Base-by-base conservation (phyloP, 2,329 filamentous ascomycete species). In the Trichoderma lentiforme region DNA sequence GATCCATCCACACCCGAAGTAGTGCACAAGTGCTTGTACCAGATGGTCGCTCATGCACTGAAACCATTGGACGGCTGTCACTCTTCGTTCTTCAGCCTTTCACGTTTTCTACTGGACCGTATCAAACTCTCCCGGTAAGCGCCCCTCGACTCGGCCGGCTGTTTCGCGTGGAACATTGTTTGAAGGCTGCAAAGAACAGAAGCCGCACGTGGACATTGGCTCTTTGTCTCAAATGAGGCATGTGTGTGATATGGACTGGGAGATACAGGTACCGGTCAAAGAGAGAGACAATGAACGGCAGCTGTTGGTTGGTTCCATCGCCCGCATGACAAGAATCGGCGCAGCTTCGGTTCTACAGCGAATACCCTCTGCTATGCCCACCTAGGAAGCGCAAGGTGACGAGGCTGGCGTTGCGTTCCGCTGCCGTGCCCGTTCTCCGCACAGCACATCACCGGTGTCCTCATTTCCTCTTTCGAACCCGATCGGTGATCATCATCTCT, bases 401-500 rank as follows among this genome's bases (percentile, higher is more conserved):
- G 57, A 70, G 67, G 67, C 67, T 70, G 67, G 57, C 39, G 56
- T 61, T 30, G 26, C 34, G 63, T 12, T 66, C 39, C 65, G 53
- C 56, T 62, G 67, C 63, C 63, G 63, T 53, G 43, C 63, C 60
- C 47, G 63, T 51, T 62, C 62, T 71, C 70, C 70, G 70, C 63
- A 51, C 51, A 47, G 70, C 63, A 51, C 51, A 47, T 63, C 61
- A 34, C 69, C 61, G 69, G 34, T 67, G 53, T 43, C 34, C 56
- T 71, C 39, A 66, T 71, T 71, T 66, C 63, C 63, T 67, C 56
- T 67, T 66, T 71, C 9, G 62, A 30, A 21, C 36, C 53, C 39
- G 70, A 71, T 71, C 70, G 70, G 70, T 71, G 70, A 71, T 71
- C 70, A 60, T 71, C 63, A 71, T 71, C 70, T 71, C 70, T 71